A percentile compares a stretch with the other conserved stretches of the same genome.
Conservation (phyloP, 768 basidiomycete species). For the Strobilomyces dryophilus region DNA sequence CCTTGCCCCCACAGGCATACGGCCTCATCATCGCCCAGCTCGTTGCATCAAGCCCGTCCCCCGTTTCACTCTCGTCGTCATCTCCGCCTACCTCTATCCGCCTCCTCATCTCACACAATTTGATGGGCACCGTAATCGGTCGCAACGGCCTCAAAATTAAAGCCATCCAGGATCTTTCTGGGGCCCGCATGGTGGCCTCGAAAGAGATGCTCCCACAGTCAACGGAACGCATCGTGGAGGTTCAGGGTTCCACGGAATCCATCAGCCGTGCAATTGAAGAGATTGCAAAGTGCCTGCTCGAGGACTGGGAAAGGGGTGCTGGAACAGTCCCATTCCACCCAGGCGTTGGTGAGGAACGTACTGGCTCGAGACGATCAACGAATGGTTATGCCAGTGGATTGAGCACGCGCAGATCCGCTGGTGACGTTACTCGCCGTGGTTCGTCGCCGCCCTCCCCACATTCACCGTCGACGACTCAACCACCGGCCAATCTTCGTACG, state of each 20-base stretch:
- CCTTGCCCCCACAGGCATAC: conserved; percentile 64
- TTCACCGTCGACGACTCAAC: conserved; percentile 48
- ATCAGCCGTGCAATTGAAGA: conserved; percentile 94
- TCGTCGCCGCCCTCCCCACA: conserved; percentile 37
- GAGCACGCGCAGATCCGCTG: conserved; percentile 60
- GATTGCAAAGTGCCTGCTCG: conserved; percentile 91
- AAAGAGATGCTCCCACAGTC: conserved; percentile 99
- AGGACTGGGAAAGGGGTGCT: conserved; percentile 92
- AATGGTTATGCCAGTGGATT: conserved; percentile 51
- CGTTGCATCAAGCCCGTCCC: conserved; percentile 72
- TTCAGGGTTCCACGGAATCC: conserved; percentile 88
- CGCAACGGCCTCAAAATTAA: conserved; percentile 97
- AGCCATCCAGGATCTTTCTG: conserved; percentile 94
- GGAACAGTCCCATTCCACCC: conserved; percentile 98
- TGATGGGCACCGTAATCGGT: conserved; percentile 99
- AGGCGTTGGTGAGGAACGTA: conserved; percentile 71
- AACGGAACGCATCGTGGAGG: conserved; percentile 97
- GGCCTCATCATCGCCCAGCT: conserved; percentile 91
- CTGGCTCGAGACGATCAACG: conserved; percentile 43
- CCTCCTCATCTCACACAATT: conserved; percentile 96
- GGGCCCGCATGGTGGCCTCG: conserved; percentile 96
- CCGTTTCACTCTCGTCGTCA: conserved; percentile 65
- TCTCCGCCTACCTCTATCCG: conserved; percentile 81
- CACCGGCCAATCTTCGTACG: conserved; percentile 82
- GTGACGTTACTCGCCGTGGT: conserved; percentile 45